Evolutionary conservation across 257 asterid genomes (phyloP), one percentile per base, ranked within the genome.

Genomic region (Anisodus tanguticus): DNA sequence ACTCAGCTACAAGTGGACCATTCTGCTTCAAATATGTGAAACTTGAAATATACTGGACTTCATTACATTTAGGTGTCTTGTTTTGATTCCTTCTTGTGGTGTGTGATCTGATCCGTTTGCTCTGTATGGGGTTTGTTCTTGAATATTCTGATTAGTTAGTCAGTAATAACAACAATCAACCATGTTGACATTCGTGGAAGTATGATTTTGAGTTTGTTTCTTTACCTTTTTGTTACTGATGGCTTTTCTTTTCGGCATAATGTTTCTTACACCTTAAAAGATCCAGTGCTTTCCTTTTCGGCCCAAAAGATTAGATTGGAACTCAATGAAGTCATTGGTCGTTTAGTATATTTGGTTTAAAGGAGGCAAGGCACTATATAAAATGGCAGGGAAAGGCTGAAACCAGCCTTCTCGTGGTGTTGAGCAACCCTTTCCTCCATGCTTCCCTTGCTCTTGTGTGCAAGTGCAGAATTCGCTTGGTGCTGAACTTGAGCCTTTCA

Each of bases 1-100:
- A 58, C 15, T 15, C 43, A 66, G 51, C 41, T 53, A 37, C 16
- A 43, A 63, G 76, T 80, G 76, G 59, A 60, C 55, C 12, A 31
- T 31, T 31, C 35, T 31, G 45, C 70, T 71, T 70, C 55, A 72
- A 59, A 53, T 76, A 76, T 76, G 81, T 26, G 64, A 76, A 76
- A 76, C 81, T 51, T 76, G 81, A 76, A 76, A 76, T 76, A 74
- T 49, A 49, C 80, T 49, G 41, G 60, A 22, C 80, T 49, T 74
- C n/a, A 3, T 49, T 74, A 19, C 78, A 11, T 74, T 74, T 22
- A 26, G 12, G 19, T 12, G 62, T 74, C 62, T 74, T 37, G 39
- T 74, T 74, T 74, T 49, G 43, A 74, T 74, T 74, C 43, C 41
- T 49, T 74, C 41, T 74, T 74, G 80, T 26, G 19, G 80, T 11